Conservation (phyloP, 2,329 filamentous ascomycete species). For the Mycocentrospora acerina region DNA sequence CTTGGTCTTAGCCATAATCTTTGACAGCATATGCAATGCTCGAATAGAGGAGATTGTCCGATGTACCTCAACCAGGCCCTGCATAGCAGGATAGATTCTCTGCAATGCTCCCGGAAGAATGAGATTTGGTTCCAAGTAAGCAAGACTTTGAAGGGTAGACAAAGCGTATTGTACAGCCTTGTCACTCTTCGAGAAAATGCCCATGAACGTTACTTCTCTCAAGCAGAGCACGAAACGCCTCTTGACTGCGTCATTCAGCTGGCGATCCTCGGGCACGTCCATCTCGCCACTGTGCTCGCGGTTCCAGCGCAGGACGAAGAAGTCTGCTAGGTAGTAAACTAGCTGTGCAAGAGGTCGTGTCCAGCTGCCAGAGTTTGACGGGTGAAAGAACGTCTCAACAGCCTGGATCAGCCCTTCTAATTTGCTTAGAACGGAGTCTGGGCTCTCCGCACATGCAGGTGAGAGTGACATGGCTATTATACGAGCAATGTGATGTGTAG, state of each 20-base stretch:
- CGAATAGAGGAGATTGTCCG: constrained; percentile 91
- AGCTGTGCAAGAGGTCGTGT: constrained; percentile 87
- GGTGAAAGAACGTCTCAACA: constrained; percentile 97
- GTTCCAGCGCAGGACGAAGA: constrained; percentile 98
- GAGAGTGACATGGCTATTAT: constrained; percentile 94
- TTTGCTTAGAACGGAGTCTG: constrained; percentile 77
- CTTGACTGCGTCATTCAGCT: constrained; percentile 78
- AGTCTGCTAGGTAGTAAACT: constrained; percentile 88
- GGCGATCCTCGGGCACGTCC: constrained; percentile 77
- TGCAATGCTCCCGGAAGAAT: constrained; percentile 92
- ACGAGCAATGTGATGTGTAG: constrained; percentile 86
- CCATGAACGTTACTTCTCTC: constrained; percentile 95
- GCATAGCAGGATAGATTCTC: constrained; percentile 93
- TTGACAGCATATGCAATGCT: constrained; percentile 86
- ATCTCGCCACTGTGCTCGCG: constrained; percentile 91
- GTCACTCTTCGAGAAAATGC: constrained; percentile 92
- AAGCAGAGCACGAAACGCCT: constrained; percentile 85
- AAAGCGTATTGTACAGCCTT: constrained; percentile 91
- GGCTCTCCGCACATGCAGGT: constrained; percentile 73
- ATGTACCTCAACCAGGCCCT: constrained; percentile 95
- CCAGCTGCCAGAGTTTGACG: constrained; percentile 92
- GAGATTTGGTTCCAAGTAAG: constrained; percentile 86
- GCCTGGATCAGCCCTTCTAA: constrained; percentile 92
- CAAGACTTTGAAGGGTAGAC: constrained; percentile 82
- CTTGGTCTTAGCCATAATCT: constrained; percentile 87